A percentile compares a stretch with the other conserved stretches of the same genome.
These are phyloP conservation scores for Nematocida ausubeli DNA, from an alignment of 371 early-diverging fungal genomes.

Conservation along the genomic window DNA sequence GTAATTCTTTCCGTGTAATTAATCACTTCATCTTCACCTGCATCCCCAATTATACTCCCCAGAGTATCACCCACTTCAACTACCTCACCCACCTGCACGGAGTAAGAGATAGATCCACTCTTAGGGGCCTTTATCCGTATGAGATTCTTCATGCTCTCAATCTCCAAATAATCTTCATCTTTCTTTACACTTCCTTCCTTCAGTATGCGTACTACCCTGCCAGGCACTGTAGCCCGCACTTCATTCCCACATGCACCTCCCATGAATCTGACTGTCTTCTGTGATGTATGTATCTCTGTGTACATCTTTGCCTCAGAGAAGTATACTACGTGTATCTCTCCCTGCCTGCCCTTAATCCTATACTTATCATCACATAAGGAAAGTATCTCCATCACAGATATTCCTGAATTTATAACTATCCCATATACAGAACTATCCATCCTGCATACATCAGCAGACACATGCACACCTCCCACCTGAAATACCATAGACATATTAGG, in stretches of 20 bases:
- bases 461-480: background rate
- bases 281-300: background rate
- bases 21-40: background rate
- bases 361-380: slow-evolving; percentile 14
- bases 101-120: background rate
- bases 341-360: background rate
- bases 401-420: slow-evolving; percentile 13
- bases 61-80: slow-evolving; percentile 31
- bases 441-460: background rate
- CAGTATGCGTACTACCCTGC: slow-evolving; percentile 83
- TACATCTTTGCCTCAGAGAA: background rate
- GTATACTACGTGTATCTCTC: slow-evolving; percentile 10
- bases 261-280: slow-evolving; percentile 12
- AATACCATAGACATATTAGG: background rate
- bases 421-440: background rate
- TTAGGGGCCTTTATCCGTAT: slow-evolving; percentile 74
- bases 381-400: slow-evolving; percentile 38
- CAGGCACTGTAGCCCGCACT: slow-evolving; percentile 85
- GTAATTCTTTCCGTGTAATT: slow-evolving; percentile 18
- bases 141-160: slow-evolving; percentile 99
- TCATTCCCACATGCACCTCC: slow-evolving; percentile 69
- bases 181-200: slow-evolving; percentile 80
- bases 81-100: slow-evolving; percentile 7
- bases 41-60: slow-evolving; percentile 1
- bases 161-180: slow-evolving; percentile 86